These are phyloP conservation scores for Berberis thunbergii DNA, from an alignment of 164 flowering plant species.

Conservation along the genomic window DNA sequence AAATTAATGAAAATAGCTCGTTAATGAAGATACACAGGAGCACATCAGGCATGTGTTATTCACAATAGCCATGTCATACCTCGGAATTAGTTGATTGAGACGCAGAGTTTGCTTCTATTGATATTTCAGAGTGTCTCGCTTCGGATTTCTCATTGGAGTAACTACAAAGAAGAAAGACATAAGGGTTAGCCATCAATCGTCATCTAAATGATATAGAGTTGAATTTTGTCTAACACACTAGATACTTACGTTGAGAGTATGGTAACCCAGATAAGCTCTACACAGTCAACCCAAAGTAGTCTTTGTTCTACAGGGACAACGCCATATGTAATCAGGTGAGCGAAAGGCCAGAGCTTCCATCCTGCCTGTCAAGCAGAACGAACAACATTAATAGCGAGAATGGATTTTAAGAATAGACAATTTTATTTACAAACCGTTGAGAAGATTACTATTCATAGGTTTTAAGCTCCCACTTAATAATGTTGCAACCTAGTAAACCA, in stretches of 20 bases:
- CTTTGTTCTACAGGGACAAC: slow-evolving; percentile 85
- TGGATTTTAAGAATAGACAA: background rate
- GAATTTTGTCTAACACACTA: background rate
- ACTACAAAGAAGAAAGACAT: slow-evolving; percentile 14
- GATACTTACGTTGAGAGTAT: slow-evolving; percentile 83
- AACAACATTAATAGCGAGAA: background rate
- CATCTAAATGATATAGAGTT: background rate
- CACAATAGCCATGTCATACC: background rate
- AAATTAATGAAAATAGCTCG: background rate
- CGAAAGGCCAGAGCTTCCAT: slow-evolving; percentile 99
- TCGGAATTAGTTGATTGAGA: slow-evolving; percentile 8
- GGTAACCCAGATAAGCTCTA: slow-evolving; percentile 96
- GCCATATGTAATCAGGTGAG: slow-evolving; percentile 89
- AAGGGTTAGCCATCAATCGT: background rate
- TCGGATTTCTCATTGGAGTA: slow-evolving; percentile 67
- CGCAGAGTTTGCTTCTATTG: slow-evolving; percentile 19
- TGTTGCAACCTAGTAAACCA: no score
- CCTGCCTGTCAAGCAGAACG: slow-evolving; percentile 65
- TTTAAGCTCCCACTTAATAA: no score
- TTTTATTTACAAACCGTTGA: background rate
- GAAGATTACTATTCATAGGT: background rate
- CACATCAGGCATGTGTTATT: background rate
- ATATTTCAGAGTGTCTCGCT: slow-evolving; percentile 35
- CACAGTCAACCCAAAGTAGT: slow-evolving; percentile 96
- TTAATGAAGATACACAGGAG: background rate